A percentile compares a stretch with the other conserved stretches of the same genome.
phyloP scores from a whole-genome alignment of 2,329 filamentous ascomycete species.

The Colletotrichum costaricense region DNA sequence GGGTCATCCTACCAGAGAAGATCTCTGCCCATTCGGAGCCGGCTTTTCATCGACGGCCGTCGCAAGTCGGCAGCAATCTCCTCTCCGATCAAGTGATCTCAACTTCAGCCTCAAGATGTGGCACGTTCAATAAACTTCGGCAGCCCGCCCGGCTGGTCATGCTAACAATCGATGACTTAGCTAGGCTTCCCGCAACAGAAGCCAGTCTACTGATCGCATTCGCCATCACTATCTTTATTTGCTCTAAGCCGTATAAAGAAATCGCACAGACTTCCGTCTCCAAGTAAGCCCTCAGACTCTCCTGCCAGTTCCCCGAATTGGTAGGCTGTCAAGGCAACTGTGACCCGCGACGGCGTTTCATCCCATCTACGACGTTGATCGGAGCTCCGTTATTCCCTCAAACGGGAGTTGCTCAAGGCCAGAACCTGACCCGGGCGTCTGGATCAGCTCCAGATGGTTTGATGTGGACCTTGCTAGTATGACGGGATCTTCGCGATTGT shows the following conservation, averaged over 20 bases:
- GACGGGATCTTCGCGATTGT: background rate
- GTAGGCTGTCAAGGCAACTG: background rate
- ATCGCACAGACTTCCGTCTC: background rate
- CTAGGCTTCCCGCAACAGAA: background rate
- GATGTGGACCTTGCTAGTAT: no score
- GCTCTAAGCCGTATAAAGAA: background rate
- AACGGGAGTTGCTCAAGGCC: background rate
- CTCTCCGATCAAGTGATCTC: background rate
- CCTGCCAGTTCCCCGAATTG: background rate
- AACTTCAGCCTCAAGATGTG: background rate
- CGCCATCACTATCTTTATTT: background rate
- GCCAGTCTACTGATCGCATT: background rate
- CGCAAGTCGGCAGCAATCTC: background rate
- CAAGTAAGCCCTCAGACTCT: background rate
- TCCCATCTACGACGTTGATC: background rate
- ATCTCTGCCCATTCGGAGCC: background rate
- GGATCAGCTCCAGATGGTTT: background rate
- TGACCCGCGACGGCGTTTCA: constrained; percentile 1
- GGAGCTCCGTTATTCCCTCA: constrained; percentile 20
- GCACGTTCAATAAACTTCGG: background rate
- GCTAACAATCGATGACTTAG: background rate
- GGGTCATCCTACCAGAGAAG: background rate
- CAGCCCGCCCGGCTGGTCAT: background rate
- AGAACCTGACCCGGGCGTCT: background rate
- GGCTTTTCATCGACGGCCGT: background rate